Conservation (phyloP, 1,284 basidiomycete species). For the Uromyces viciae-fabae region DNA sequence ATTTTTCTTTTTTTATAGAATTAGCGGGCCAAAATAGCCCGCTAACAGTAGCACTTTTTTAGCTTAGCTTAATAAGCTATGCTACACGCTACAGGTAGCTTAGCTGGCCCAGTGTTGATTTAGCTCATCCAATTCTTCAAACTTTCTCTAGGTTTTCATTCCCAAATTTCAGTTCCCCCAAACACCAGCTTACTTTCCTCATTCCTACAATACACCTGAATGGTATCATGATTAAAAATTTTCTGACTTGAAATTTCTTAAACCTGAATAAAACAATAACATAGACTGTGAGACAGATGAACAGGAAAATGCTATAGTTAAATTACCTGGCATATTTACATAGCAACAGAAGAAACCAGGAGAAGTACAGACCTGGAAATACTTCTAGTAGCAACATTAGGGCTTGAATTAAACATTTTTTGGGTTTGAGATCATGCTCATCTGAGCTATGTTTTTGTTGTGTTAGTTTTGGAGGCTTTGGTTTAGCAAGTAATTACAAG, state of each 20-base stretch:
- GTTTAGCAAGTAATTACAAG: not conserved
- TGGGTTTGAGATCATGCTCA: not conserved
- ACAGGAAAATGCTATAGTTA: slow-evolving; percentile 8
- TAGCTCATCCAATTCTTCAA: not conserved
- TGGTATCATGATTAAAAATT: not conserved
- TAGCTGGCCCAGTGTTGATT: too few species aligned
- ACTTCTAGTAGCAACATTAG: not conserved
- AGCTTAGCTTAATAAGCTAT: too few species aligned
- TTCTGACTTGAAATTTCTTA: not conserved
- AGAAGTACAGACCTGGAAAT: not conserved
- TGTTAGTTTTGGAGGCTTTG: not conserved
- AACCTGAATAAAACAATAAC: slow-evolving; percentile 2
- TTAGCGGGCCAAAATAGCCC: too few species aligned
- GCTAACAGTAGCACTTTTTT: too few species aligned
- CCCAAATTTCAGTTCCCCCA: slow-evolving; percentile 34
- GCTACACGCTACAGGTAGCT: too few species aligned
- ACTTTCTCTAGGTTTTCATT: not conserved
- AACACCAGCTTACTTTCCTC: slow-evolving; percentile 32
- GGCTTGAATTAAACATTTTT: not conserved
- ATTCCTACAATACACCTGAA: slow-evolving; percentile 23
- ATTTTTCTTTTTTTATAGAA: too few species aligned
- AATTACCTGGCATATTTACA: slow-evolving; percentile 23
- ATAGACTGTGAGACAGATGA: not conserved
- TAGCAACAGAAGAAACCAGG: slow-evolving; percentile 29
- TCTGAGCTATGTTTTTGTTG: not conserved